Evolutionary conservation across 441 rosid species (phyloP), one percentile per base, ranked within the genome.

Genomic region (Bocquillonia castaneifolia): DNA sequence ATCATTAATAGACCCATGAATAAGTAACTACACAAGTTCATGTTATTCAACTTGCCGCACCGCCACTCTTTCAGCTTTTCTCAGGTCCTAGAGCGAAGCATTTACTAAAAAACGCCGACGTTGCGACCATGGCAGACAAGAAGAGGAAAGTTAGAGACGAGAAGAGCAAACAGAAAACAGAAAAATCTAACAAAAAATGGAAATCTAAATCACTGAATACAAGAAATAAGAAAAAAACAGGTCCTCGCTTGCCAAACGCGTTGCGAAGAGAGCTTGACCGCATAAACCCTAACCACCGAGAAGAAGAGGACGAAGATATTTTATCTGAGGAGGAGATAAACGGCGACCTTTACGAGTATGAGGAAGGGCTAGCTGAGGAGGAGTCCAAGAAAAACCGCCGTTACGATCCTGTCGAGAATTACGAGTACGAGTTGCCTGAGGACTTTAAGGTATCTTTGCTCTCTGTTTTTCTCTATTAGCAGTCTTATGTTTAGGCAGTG

Each of bases 361-460:
- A 90, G 58, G 98, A 90, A 72, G 87, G 72, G 67, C 74, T 83
- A 25, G 71, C 97, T 3, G 86, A 85, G 63, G 99, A 94, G 78
- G 97, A 91, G 71, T 83, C 92, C 6, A 70, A 71, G 67, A 94
- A 80, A 81, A 94, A 94, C 73, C 91, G 85, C 61, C 88, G 99
- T 2, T 93, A 77, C 32, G 99, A 90, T 77, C 76, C 74, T 2
- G 90, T 87, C 5, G 85, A 84, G 39, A 93, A 91, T 69, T 86
- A 82, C 55, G 92, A 88, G 59, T 93, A 77, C 74, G 75, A 88
- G 80, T 75, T 91, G 42, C 95, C 99, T 3, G 78, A 82, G 23
- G 76, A 90, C 59, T 89, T 85, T 71, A 60, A 87, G 97, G 96
- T 90, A 73, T 66, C 32, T 37, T 40, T 55, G 23, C 54, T 48